A percentile compares a stretch with the other conserved stretches of the same genome.
Evolutionary conservation across 2,329 filamentous ascomycete species (phyloP).

Genomic region (Epicoccum sorghinum): DNA sequence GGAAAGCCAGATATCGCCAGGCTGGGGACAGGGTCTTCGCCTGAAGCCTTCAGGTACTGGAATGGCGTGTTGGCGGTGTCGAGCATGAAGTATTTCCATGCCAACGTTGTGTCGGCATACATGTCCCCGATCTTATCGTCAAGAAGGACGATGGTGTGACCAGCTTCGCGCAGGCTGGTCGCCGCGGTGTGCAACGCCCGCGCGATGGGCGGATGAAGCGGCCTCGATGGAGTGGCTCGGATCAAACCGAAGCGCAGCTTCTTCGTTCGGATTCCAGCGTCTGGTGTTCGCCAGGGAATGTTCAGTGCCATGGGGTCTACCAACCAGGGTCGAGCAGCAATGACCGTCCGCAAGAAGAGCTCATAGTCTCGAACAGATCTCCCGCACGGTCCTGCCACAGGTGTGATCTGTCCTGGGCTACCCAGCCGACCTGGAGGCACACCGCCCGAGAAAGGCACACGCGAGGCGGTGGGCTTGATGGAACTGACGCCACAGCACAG

Average conservation of each 20-base stretch:
- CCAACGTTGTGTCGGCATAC: slow-evolving; percentile 42
- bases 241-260: slow-evolving; percentile 57
- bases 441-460: slow-evolving; percentile 50
- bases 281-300: slow-evolving; percentile 54
- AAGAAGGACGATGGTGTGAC: slow-evolving; percentile 51
- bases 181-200: slow-evolving; percentile 53
- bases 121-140: slow-evolving; percentile 39
- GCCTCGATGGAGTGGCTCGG: slow-evolving; percentile 54
- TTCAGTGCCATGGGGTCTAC: slow-evolving; percentile 52
- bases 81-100: slow-evolving; percentile 52
- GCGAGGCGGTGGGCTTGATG: slow-evolving; percentile 58
- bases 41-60: slow-evolving; percentile 44
- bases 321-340: slow-evolving; percentile 47
- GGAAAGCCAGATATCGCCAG: slow-evolving; percentile 43
- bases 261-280: neutral
- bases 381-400: slow-evolving; percentile 53
- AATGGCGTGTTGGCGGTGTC: slow-evolving; percentile 45
- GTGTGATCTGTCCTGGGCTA: slow-evolving; percentile 38
- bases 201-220: slow-evolving; percentile 59
- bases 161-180: slow-evolving; percentile 48
- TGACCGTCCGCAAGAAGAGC: slow-evolving; percentile 51
- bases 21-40: slow-evolving; percentile 54
- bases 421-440: slow-evolving; percentile 38
- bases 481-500: slow-evolving; percentile 60
- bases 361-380: slow-evolving; percentile 50